Conservation (phyloP, 768 basidiomycete genomes). For the Coprinopsis strossmayeri region DNA sequence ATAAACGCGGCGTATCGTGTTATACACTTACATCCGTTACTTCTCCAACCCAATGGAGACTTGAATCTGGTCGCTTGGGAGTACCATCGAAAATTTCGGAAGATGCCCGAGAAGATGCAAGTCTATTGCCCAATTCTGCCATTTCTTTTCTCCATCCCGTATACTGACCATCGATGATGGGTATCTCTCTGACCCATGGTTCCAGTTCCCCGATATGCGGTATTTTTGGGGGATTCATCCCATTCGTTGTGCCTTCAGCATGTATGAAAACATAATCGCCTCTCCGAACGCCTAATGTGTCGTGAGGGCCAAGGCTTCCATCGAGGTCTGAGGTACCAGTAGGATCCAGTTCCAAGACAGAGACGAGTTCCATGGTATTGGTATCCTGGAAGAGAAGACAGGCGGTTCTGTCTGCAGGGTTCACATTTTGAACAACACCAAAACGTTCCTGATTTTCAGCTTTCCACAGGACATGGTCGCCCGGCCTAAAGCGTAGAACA, state of each 20-base stretch:
- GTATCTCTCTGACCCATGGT: slow-evolving; percentile 63
- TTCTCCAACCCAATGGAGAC: slow-evolving; percentile 80
- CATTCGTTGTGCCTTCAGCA: slow-evolving; percentile 63
- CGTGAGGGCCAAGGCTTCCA: slow-evolving; percentile 34
- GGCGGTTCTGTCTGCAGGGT: slow-evolving; percentile 66
- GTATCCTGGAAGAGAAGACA: slow-evolving; percentile 53
- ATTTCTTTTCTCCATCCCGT: slow-evolving; percentile 70
- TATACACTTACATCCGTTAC: slow-evolving; percentile 70
- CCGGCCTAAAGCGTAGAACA: slow-evolving; percentile 60
- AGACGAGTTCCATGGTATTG: slow-evolving; percentile 55
- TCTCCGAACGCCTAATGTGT: slow-evolving; percentile 72
- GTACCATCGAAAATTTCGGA: slow-evolving; percentile 31
- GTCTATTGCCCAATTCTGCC: slow-evolving; percentile 52
- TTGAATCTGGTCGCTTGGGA: slow-evolving; percentile 39
- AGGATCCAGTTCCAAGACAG: slow-evolving; percentile 84
- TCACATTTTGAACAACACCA: slow-evolving; percentile 75
- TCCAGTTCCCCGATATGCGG: slow-evolving; percentile 85
- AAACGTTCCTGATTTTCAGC: slow-evolving; percentile 59
- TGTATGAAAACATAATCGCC: slow-evolving; percentile 86
- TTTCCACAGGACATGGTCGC: slow-evolving; percentile 84
- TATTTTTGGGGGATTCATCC: slow-evolving; percentile 59
- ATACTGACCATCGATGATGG: slow-evolving; percentile 44
- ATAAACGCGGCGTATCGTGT: no score
- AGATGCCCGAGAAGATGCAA: slow-evolving; percentile 42
- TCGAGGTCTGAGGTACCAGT: slow-evolving; percentile 60